Evolutionary conservation across 1,139 yeast species (phyloP), one percentile per base, ranked within the genome.

Genomic region (Blastobotrys arbuscula): DNA sequence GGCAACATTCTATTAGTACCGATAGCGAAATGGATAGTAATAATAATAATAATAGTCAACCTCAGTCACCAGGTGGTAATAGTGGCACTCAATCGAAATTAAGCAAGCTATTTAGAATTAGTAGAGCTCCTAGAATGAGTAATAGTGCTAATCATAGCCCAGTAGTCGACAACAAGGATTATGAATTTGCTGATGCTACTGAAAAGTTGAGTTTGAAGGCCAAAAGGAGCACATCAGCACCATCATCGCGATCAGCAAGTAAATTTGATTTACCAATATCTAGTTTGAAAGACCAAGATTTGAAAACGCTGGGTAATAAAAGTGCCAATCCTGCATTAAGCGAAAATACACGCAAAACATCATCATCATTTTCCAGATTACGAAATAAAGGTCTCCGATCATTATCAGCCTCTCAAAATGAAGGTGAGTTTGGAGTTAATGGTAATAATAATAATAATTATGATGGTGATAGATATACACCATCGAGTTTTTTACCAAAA

Each of bases 401-500:
- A 16, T 10, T 21, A 23, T 39, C 42, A 21, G 26, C 44, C 9
- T 33, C 39, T 9, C 38, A 42, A 19, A 26, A 39, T 19, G 47
- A 35, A 7, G 36, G 7, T 20, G 30, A 30, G 8, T 23, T 15
- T 9, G 39, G 19, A 8, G n/a, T 26, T 13, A 40, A 18, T 13
- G 35, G 23, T 3, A 34, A 34, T n/a, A 40, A n/a, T n/a, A n/a
- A n/a, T n/a, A n/a, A n/a, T n/a, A n/a, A n/a, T n/a, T n/a, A n/a
- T n/a, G n/a, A n/a, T n/a, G 43, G 2, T 23, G 19, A n/a, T 18
- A 31, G 15, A 4, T 20, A 20, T 20, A 20, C 26, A 21, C 60
- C 59, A 10, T 42, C 47, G 15, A 44, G 45, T 21, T 57, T 49
- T 37, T 41, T 57, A 20, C 59, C 59, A 15, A 19, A 41, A 21